Percentiles rank a stretch among this genome's conserved stretches.
Conservation (phyloP, 495 filamentous ascomycete species). For the Bombardia bombarda region DNA sequence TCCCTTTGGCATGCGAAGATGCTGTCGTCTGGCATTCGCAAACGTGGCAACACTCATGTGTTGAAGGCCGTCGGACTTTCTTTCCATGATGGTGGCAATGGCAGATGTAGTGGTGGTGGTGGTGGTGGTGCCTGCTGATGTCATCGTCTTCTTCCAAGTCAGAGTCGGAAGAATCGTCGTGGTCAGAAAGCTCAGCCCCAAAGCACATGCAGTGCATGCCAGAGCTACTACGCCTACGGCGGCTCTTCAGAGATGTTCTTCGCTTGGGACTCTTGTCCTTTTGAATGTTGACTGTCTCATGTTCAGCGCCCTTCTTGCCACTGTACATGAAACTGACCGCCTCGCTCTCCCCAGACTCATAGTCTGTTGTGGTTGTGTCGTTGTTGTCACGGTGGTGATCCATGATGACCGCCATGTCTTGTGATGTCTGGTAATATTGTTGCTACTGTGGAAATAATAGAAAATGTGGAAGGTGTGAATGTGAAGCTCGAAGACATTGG, state of each 20-base stretch:
- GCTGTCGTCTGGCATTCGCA: neutral
- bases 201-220: too few species aligned
- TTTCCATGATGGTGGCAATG: too few species aligned
- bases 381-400: constrained; percentile 2
- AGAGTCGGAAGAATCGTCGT: constrained; percentile 5
- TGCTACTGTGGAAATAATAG: neutral
- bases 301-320: neutral
- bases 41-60: too few species aligned
- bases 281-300: neutral
- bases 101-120: too few species aligned
- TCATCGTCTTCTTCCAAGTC: constrained; percentile 10
- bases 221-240: too few species aligned
- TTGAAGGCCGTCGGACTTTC: too few species aligned
- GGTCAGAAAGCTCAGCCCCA: constrained; percentile 7
- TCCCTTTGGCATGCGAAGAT: neutral
- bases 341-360: constrained; percentile 22
- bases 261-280: neutral
- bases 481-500: neutral
- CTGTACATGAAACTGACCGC: constrained; percentile 17
- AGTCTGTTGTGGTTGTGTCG: constrained; percentile 19
- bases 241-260: neutral
- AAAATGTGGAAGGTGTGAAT: neutral
- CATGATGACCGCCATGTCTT: constrained; percentile 13
- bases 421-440: neutral
- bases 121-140: too few species aligned